These are phyloP conservation scores for Periconia sp. DNA, from an alignment of 2,329 filamentous ascomycete genomes.

Conservation along the genomic window DNA sequence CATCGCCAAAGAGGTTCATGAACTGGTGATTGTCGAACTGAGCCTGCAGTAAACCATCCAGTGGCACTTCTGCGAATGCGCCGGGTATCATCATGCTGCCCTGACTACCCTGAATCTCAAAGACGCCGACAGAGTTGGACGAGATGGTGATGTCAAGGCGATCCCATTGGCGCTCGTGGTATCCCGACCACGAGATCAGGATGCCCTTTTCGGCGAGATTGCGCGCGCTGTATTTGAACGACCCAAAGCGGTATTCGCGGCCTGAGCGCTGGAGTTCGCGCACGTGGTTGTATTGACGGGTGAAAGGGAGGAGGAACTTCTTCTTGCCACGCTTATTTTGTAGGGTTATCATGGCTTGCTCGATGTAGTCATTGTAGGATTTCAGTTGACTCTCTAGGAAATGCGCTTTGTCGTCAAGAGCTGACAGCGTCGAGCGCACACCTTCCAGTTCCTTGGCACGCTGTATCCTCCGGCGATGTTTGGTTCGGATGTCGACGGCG, in stretches of 20 bases:
- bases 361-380: conserved; percentile 98
- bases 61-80: conserved; percentile 81
- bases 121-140: conserved; percentile 91
- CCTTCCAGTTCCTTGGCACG: conserved; percentile 88
- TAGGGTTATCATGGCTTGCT: conserved; percentile 94
- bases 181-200: conserved; percentile 86
- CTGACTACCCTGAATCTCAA: conserved; percentile 85
- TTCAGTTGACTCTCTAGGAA: conserved; percentile 95
- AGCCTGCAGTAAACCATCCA: conserved; percentile 92
- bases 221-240: conserved; percentile 93
- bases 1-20: conserved; percentile 76
- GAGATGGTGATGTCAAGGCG: conserved; percentile 93
- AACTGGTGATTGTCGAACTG: conserved; percentile 98
- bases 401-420: conserved; percentile 81
- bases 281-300: conserved; percentile 98
- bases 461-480: conserved; percentile 90
- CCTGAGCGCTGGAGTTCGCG: conserved; percentile 90
- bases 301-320: conserved; percentile 92
- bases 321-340: conserved; percentile 98
- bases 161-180: conserved; percentile 80
- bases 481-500: conserved; percentile 93
- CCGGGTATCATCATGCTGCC: conserved; percentile 96
- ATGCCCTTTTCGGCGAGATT: conserved; percentile 91
- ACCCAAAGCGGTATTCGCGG: conserved; percentile 94
- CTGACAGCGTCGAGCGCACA: conserved; percentile 72